Percentiles rank a stretch among this genome's conserved stretches.
phyloP scores from a whole-genome alignment of 2,329 filamentous ascomycete species.

The Nigrospora oryzae region DNA sequence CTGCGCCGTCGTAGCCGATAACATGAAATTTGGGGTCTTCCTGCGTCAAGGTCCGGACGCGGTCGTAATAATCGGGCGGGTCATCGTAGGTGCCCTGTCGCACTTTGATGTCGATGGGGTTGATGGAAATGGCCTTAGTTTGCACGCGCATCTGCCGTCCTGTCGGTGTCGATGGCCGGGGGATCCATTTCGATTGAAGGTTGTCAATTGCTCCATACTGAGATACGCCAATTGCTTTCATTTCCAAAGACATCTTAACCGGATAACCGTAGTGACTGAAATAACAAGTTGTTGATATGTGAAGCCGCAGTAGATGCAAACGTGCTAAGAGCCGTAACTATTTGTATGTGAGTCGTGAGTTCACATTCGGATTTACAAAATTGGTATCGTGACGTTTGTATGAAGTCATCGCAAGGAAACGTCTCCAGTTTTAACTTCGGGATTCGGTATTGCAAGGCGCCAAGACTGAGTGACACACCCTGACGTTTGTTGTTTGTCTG shows the following conservation, averaged over 20 bases:
- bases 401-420: too few species aligned
- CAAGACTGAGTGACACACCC: too few species aligned
- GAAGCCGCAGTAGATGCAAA: too few species aligned
- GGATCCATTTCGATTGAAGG: conserved; percentile 9
- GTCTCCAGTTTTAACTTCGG: too few species aligned
- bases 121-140: conserved; percentile 24
- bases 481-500: too few species aligned
- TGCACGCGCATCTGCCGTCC: conserved; percentile 12
- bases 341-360: too few species aligned
- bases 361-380: too few species aligned
- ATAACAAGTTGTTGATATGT: too few species aligned
- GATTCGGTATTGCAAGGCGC: too few species aligned
- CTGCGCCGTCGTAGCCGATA: conserved; percentile 32
- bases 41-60: conserved; percentile 11
- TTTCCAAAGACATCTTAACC: background rate
- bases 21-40: conserved; percentile 22
- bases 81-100: conserved; percentile 25
- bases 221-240: conserved; percentile 13
- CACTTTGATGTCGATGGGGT: conserved; percentile 30
- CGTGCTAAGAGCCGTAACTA: too few species aligned
- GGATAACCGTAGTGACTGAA: too few species aligned
- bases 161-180: conserved; percentile 10
- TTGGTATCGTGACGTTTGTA: too few species aligned
- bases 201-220: conserved; percentile 13
- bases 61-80: conserved; percentile 25